Base-by-base conservation (phyloP, 495 filamentous ascomycete species). In the Clavariopsis aquatica region DNA sequence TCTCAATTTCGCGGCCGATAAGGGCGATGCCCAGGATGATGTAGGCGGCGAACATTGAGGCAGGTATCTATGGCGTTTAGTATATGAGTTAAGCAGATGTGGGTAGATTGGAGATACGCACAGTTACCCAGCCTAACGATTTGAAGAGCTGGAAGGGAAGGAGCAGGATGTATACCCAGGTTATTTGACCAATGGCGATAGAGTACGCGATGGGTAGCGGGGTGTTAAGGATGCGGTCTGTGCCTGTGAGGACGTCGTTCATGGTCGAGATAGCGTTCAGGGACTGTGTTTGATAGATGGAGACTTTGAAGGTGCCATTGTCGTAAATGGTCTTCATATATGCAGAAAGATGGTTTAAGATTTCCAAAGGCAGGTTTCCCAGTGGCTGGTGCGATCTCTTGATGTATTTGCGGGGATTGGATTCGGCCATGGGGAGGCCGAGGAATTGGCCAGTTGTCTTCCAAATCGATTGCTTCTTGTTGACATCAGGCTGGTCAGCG, bases 171-270 rank as follows among this genome's bases (percentile, higher is more conserved):
- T 95, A 96, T 51, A 93, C 82, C 89, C 90, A 93, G 34, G 91
- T 89, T 69, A 95, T 93, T 68, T 95, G 92, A 22, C 86, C 82
- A 65, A 95, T 93, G 54, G 89, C 85, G 70, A 96, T 96, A 52
- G 82, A 83, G 80, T 96, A 96, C 22, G 90, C 91, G 57, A 90
- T 82, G 17, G 91, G 92, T 6, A 95, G 79, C 2, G 92, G 92
- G 1, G 91, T 96, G 73, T 87, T 90, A 24, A 93, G 83, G 22
- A 96, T 88, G 43, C 91, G 86, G 70, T 96, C 91, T 7, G 87
- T 87, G 41, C 87, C 87, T 3, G 83, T 84, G 43, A 91, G 75
- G 3, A 89, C 82, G 67, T 96, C 91, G 71, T 90, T 91, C 17
- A 96, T 71, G 0, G 81, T 70, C 29, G 78, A 73, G 13, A 91